Conservation (phyloP, 2,329 filamentous ascomycete species). For the Penicillium sp. region DNA sequence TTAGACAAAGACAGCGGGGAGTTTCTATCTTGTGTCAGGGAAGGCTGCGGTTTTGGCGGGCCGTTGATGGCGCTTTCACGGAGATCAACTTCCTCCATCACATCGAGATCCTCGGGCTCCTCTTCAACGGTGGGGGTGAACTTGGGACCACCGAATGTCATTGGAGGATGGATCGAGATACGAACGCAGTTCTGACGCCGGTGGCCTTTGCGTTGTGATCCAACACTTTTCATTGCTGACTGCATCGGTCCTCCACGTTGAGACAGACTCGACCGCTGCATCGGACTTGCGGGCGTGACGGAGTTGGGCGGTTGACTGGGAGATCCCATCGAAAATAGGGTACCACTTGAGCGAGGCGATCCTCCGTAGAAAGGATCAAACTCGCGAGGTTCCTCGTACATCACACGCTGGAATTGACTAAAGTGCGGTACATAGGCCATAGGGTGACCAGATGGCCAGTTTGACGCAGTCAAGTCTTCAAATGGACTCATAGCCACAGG, state of each 20-base stretch:
- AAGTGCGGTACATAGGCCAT: slow-evolving; percentile 19
- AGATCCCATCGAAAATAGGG: slow-evolving; percentile 16
- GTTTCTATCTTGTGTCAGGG: slow-evolving; percentile 9
- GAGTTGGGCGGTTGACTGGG: slow-evolving; percentile 14
- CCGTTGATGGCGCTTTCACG: slow-evolving; percentile 21
- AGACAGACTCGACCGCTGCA: slow-evolving; percentile 20
- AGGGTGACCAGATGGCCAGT: slow-evolving; percentile 9
- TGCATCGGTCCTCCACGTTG: slow-evolving; percentile 19
- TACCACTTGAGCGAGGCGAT: slow-evolving; percentile 14
- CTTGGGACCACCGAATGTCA: slow-evolving; percentile 29
- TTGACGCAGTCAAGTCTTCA: background rate
- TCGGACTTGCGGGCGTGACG: slow-evolving; percentile 18
- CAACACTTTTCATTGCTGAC: slow-evolving; percentile 32
- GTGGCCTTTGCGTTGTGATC: slow-evolving; percentile 36
- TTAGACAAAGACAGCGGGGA: slow-evolving; percentile 14
- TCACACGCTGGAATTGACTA: slow-evolving; percentile 23
- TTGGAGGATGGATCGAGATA: slow-evolving; percentile 36
- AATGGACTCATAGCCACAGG: slow-evolving; percentile 6
- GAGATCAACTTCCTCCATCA: slow-evolving; percentile 27
- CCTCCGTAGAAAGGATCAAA: slow-evolving; percentile 27
- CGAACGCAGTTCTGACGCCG: slow-evolving; percentile 42
- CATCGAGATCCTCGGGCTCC: slow-evolving; percentile 33
- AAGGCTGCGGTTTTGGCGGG: slow-evolving; percentile 8
- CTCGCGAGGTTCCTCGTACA: slow-evolving; percentile 18
- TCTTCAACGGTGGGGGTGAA: slow-evolving; percentile 34